Conservation (phyloP, 257 asterid species). For the Jacaranda mimosifolia region DNA sequence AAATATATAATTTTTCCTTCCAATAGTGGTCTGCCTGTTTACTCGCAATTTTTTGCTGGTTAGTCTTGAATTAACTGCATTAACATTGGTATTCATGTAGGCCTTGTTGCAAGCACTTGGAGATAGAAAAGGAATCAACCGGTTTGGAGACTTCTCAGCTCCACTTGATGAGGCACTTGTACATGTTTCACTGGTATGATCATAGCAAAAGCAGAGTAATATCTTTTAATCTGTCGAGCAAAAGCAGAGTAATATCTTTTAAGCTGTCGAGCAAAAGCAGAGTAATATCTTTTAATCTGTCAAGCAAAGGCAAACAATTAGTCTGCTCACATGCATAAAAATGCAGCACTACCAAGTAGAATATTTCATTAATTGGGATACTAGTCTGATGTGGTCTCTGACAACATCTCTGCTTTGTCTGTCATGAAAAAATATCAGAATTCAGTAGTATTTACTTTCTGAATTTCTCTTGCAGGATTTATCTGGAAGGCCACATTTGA, state of each 20-base stretch:
- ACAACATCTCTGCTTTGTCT: neutral
- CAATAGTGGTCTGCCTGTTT: neutral
- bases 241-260: too few species aligned
- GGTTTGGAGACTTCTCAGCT: conserved; percentile 97
- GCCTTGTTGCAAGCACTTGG: conserved; percentile 94
- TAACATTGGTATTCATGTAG: conserved; percentile 46
- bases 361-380: neutral
- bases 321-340: neutral
- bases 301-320: too few species aligned
- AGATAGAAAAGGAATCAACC: conserved; percentile 92
- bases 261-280: neutral
- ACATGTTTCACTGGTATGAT: conserved; percentile 87
- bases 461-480: conserved; percentile 69
- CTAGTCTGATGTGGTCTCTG: neutral
- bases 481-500: conserved; percentile 92
- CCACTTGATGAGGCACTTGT: conserved; percentile 97
- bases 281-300: too few species aligned
- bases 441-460: neutral
- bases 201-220: neutral
- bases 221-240: too few species aligned
- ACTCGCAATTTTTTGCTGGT: neutral
- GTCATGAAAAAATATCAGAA: neutral
- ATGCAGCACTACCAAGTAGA: neutral
- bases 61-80: neutral
- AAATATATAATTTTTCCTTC: neutral